Percentiles rank a stretch among this genome's conserved stretches.
Evolutionary conservation across 106 monocot genomes (phyloP).

Genomic region (Ottelia alismoides): DNA sequence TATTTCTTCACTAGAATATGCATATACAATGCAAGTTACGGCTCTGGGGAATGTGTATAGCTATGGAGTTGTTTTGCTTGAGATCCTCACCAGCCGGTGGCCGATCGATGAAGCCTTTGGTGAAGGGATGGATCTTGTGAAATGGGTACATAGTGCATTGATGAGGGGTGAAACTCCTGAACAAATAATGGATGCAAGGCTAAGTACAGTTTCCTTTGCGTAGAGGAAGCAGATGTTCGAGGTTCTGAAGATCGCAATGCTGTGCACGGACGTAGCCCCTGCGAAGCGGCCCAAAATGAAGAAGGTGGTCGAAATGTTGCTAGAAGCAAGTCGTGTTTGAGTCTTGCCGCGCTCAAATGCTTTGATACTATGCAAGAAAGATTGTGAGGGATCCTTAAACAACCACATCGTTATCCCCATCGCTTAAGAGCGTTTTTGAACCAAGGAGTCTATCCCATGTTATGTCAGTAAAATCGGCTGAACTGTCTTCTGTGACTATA

Average conservation of each 20-base stretch:
- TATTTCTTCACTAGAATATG: slow-evolving; percentile 47
- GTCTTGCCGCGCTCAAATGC: too few relatives aligned
- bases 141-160: slow-evolving; percentile 61
- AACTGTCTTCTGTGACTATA: too few relatives aligned
- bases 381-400: too few relatives aligned
- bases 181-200: slow-evolving; percentile 83
- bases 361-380: too few relatives aligned
- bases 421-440: too few relatives aligned
- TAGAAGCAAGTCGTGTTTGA: slow-evolving; percentile 24
- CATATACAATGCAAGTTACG: slow-evolving; percentile 92
- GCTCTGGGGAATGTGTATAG: slow-evolving; percentile 80
- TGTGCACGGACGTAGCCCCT: slow-evolving; percentile 54
- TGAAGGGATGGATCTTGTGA: slow-evolving; percentile 79
- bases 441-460: too few relatives aligned
- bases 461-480: too few relatives aligned
- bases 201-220: slow-evolving; percentile 67
- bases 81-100: slow-evolving; percentile 48
- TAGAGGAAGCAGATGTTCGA: slow-evolving; percentile 91
- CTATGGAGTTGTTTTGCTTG: slow-evolving; percentile 69
- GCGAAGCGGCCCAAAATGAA: slow-evolving; percentile 79
- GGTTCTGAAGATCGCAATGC: slow-evolving; percentile 58
- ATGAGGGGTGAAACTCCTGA: slow-evolving; percentile 58
- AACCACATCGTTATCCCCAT: too few relatives aligned
- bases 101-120: slow-evolving; percentile 66
- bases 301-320: slow-evolving; percentile 74